Base-by-base conservation (phyloP, 306 rosid genomes). In the Cicer pinnatifidum region DNA sequence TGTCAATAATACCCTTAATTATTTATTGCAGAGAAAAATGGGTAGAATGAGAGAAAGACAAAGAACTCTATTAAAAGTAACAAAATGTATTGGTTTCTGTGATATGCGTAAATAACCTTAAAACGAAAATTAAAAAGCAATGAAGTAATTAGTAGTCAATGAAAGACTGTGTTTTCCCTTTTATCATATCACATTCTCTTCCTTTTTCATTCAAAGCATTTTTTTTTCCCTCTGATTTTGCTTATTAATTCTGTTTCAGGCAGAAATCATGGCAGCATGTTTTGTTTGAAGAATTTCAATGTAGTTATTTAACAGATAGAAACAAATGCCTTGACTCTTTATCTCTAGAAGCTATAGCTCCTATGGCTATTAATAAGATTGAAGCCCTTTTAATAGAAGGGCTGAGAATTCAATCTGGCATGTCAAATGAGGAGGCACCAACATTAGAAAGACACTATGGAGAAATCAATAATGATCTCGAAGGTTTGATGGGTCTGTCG, bases 371-470 rank as follows among this genome's bases (percentile, higher is more conserved):
- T 77, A 67, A 66, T 38, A 82, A 84, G 79, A 80, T 88, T 12
- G 93, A 89, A 84, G 40, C 83, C 47, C 86, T 88, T 78, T 75
- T 81, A 41, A 71, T 92, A 6, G 96, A 92, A 79, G 96, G 96
- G 56, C 81, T 92, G 81, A 88, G 85, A 86, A 85, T 88, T 70
- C 97, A 92, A 74, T 82, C 84, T 74, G 80, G 73, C 64, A 75
- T 85, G 87, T 82, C 80, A 35, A 61, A 66, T 3, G 89, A 83
- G 62, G 84, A 85, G 51, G 83, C 87, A 53, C 89, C 89, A 6
- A 83, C 92, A 75, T 65, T 69, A 35, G 56, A 15, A 35, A 76
- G 52, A 47, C 54, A 11, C 54, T 50, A 37, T 72, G 66, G 64
- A 69, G 73, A 78, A 50, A 8, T 10, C 69, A 71, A 67, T 45